These are phyloP conservation scores for Lactarius psammicola DNA, from an alignment of 768 basidiomycete species.

Conservation along the genomic window DNA sequence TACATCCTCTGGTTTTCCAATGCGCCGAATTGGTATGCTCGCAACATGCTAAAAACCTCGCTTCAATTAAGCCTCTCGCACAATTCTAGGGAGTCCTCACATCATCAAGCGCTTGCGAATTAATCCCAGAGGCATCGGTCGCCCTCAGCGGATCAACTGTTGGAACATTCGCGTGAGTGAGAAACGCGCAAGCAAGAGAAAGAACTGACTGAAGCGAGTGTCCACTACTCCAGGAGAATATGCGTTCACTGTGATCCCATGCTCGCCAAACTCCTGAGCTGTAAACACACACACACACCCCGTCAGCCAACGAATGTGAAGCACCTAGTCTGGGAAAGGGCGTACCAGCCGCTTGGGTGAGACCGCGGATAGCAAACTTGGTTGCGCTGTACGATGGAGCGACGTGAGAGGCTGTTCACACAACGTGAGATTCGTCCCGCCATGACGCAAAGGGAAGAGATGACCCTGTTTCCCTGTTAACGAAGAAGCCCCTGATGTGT, in stretches of 20 bases:
- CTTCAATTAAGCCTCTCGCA: background rate
- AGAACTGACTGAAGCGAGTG: conserved; percentile 25
- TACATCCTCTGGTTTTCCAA: conserved; percentile 22
- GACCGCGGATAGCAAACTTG: conserved; percentile 31
- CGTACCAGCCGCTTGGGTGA: conserved; percentile 30
- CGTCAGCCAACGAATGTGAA: background rate
- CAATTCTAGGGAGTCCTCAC: background rate
- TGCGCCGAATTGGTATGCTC: background rate
- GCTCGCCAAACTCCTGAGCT: conserved; percentile 27
- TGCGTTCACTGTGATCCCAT: conserved; percentile 32
- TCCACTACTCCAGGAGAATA: conserved; percentile 30
- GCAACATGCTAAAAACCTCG: background rate
- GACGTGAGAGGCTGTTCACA: background rate
- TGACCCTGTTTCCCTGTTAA: conserved; percentile 22
- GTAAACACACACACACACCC: background rate
- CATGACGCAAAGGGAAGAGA: background rate
- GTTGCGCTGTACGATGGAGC: conserved; percentile 22
- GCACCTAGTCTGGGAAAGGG: too few relatives aligned
- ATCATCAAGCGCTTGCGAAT: background rate
- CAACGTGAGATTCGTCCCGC: background rate
- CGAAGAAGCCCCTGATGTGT: conserved; percentile 20
- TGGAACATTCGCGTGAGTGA: background rate
- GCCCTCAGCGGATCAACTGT: background rate
- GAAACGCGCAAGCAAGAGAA: background rate
- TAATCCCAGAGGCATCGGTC: background rate